A percentile compares a stretch with the other conserved stretches of the same genome.
Conservation (phyloP, 305 asterid genomes). For the Striga hermonthica region DNA sequence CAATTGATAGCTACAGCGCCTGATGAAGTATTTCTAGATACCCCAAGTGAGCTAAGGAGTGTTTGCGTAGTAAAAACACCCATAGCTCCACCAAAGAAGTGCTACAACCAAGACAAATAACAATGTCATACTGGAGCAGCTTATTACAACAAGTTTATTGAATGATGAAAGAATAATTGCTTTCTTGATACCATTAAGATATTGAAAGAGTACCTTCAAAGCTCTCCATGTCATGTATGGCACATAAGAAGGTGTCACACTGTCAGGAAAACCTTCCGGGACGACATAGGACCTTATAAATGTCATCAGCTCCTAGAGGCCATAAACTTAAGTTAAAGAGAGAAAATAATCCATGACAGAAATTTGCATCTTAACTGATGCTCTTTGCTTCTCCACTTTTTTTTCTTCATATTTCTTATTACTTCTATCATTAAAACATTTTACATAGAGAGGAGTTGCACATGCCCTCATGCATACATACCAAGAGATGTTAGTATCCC, state of each 20-base stretch:
- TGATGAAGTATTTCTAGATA: constrained; percentile 51
- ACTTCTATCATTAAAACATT: too few species aligned
- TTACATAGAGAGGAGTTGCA: too few species aligned
- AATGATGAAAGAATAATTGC: constrained; percentile 17
- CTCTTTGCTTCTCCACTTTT: too few species aligned
- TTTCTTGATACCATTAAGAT: constrained; percentile 5
- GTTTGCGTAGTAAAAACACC: constrained; percentile 93
- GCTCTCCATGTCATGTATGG: constrained; percentile 99
- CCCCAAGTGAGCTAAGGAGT: constrained; percentile 76
- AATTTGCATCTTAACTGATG: not conserved
- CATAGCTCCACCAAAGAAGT: constrained; percentile 97
- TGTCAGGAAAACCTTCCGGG: constrained; percentile 95
- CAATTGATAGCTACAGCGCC: constrained; percentile 92
- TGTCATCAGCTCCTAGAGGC: constrained; percentile 62
- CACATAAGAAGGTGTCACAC: constrained; percentile 86
- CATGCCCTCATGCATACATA: not conserved
- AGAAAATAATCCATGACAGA: constrained; percentile 18
- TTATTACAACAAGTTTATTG: not conserved
- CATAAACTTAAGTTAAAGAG: constrained; percentile 16
- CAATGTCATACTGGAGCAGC: constrained; percentile 26
- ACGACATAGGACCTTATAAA: constrained; percentile 89
- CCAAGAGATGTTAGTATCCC: not conserved
- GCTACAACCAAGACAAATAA: constrained; percentile 45
- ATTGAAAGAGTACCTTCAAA: constrained; percentile 53
- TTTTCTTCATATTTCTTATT: too few species aligned